Evolutionary conservation across 257 asterid species (phyloP).

Genomic region (Schizonepeta tenuifolia): DNA sequence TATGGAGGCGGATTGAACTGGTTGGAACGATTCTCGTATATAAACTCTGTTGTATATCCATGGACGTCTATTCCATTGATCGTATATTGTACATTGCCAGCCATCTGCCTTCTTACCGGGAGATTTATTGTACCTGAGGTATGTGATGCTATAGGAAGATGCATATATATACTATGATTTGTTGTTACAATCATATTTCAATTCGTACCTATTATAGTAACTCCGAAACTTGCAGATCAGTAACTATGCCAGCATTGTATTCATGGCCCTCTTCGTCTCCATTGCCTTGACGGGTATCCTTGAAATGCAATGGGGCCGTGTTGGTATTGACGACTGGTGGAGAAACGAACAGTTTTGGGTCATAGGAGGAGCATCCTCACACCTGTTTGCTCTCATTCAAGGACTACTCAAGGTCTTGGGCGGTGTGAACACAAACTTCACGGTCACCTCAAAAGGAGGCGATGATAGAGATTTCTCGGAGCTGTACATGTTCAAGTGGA

Average conservation of each 20-base stretch:
- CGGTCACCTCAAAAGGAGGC: slow-evolving; percentile 81
- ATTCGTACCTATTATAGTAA: neutral
- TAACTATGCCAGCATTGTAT: slow-evolving; percentile 71
- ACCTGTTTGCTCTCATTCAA: slow-evolving; percentile 80
- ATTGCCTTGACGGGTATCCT: slow-evolving; percentile 78
- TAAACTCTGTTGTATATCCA: slow-evolving; percentile 86
- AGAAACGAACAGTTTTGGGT: slow-evolving; percentile 97
- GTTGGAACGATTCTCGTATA: slow-evolving; percentile 75
- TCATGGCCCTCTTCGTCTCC: slow-evolving; percentile 78
- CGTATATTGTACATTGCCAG: slow-evolving; percentile 82
- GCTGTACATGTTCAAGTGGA: slow-evolving; percentile 83
- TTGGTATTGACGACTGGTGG: slow-evolving; percentile 88
- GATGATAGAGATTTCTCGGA: slow-evolving; percentile 72
- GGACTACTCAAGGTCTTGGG: slow-evolving; percentile 82
- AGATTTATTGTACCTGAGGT: slow-evolving; percentile 89
- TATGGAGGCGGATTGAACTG: slow-evolving; percentile 84
- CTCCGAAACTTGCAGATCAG: slow-evolving; percentile 57
- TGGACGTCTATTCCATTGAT: slow-evolving; percentile 83
- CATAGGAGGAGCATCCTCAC: slow-evolving; percentile 81
- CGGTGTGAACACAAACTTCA: slow-evolving; percentile 76
- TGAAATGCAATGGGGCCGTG: slow-evolving; percentile 99
- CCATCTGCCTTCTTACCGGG: slow-evolving; percentile 90
- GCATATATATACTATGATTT: neutral
- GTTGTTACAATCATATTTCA: neutral
- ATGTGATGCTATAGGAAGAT: slow-evolving; percentile 24